Evolutionary conservation across 129 eudicot genomes (phyloP), one percentile per base, ranked within the genome.

Genomic region (Silybum marianum): DNA sequence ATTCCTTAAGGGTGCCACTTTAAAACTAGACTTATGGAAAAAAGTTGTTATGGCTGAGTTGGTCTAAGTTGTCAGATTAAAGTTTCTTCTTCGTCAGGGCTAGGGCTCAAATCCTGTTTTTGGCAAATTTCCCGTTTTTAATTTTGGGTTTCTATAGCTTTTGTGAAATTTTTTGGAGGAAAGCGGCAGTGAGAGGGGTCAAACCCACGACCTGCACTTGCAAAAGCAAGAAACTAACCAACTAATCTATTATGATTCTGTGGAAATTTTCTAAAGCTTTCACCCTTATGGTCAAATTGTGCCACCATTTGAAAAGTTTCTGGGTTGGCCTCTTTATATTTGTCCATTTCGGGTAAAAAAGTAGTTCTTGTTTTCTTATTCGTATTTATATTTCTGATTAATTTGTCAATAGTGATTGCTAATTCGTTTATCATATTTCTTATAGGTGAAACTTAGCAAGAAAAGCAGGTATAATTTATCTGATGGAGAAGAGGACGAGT

Each of bases 401-500:
- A 1, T 68, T 69, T 48, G 70, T 71, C 36, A 46, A 26, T 42
- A 21, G 30, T 13, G 60, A 38, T 60, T n/a, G 60, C 13, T 78
- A 30, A 69, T 9, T 19, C 73, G 2, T 73, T 68, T 34, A 30
- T 42, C 25, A 65, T 78, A 7, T 14, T 63, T 66, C 28, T 79
- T 30, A 9, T 82, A 92, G 99, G 77, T 87, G 75, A 95, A 91
- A 84, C 73, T 79, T 81, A 85, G 83, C 70, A 92, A 95, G 90
- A 95, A 88, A 40, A 85, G 88, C 90, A 93, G 82, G 87, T 95
- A 72, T 74, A 93, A 95, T 85, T 80, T 95, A 81, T 92, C 99
- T 26, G 99, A 95, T 80, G 99, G 95, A 34, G 98, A 94, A 84
- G 98, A 95, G 26, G 97, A 95, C 44, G 98, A 93, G 75, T 84